Evolutionary conservation across 2,329 filamentous ascomycete species (phyloP), one percentile per base, ranked within the genome.

Genomic region (Fusarium brachygibbosum): DNA sequence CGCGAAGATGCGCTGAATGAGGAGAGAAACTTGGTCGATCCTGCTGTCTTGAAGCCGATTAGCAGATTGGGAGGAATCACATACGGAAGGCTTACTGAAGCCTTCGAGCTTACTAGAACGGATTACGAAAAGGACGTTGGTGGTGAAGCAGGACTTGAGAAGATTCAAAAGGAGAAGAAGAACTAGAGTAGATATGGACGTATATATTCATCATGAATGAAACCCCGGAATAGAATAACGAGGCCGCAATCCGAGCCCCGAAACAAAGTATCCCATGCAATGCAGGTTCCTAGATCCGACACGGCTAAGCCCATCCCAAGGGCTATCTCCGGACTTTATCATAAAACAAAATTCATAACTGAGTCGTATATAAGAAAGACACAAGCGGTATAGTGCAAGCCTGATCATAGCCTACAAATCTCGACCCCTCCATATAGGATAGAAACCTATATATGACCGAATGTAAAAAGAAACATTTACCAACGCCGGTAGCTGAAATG

Each of bases 1-100:
- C 83, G 94, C 54, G 93, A 97, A 77, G 95, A 98, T 80, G 94
- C 94, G 4, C 82, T 97, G 64, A 93, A 97, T 73, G 88, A 92
- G 76, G 90, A 93, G 11, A 86, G 84, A 75, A 93, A 89, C 70
- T 74, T 93, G 41, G 84, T 98, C 59, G 92, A 97, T 78, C 88
- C 93, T 13, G 86, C 90, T 81, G 85, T 97, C 11, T 80, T 98
- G 58, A 88, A 88, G 66, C 93, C 95, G 0, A 85, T 97, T 17
- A 88, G 88, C 68, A 87, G 95, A 37, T 75, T 98, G 25, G 95
- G 95, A 28, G 95, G 95, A 3, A 97, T 98, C 73, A 91, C 91
- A 0, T 98, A 97, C 77, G 91, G 86, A 1, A 86, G 94, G 42
- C 82, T 87, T 1, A 89, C 86, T 0, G 89, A 94, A 67, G 90